Conservation (phyloP, 2,329 filamentous ascomycete genomes). For the Emericellopsis cladophorae region DNA sequence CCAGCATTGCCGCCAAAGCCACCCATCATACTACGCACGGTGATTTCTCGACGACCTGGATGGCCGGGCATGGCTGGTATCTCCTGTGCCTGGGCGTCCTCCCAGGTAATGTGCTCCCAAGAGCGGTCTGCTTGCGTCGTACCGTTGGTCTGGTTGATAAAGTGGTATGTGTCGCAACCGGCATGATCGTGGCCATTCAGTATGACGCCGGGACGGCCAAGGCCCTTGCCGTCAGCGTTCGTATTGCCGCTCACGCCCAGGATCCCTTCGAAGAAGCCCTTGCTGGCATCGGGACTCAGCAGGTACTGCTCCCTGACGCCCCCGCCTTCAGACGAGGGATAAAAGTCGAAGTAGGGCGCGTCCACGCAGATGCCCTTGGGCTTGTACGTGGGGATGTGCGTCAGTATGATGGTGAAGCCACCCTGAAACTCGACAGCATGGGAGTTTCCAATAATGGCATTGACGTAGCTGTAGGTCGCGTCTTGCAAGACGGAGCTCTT, state of each 20-base stretch:
- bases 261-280: conserved; percentile 70
- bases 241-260: conserved; percentile 61
- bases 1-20: conserved; percentile 88
- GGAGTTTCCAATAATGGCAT: conserved; percentile 51
- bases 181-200: conserved; percentile 92
- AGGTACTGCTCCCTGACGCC: conserved; percentile 87
- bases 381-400: conserved; percentile 87
- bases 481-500: conserved; percentile 54
- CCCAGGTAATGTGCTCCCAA: conserved; percentile 39
- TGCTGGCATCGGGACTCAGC: conserved; percentile 59
- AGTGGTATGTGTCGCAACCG: conserved; percentile 85
- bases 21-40: conserved; percentile 97
- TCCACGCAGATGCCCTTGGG: conserved; percentile 72
- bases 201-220: conserved; percentile 63
- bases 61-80: conserved; percentile 27
- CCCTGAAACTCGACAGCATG: conserved; percentile 47
- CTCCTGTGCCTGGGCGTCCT: conserved; percentile 24
- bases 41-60: conserved; percentile 73
- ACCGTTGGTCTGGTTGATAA: conserved; percentile 48
- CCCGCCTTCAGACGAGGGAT: conserved; percentile 48
- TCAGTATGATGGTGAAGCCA: conserved; percentile 73
- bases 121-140: conserved; percentile 22
- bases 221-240: conserved; percentile 44
- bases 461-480: conserved; percentile 66
- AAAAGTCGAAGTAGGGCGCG: conserved; percentile 70